Conservation (phyloP, 2,329 filamentous ascomycete species). For the Mycocentrospora acerina region DNA sequence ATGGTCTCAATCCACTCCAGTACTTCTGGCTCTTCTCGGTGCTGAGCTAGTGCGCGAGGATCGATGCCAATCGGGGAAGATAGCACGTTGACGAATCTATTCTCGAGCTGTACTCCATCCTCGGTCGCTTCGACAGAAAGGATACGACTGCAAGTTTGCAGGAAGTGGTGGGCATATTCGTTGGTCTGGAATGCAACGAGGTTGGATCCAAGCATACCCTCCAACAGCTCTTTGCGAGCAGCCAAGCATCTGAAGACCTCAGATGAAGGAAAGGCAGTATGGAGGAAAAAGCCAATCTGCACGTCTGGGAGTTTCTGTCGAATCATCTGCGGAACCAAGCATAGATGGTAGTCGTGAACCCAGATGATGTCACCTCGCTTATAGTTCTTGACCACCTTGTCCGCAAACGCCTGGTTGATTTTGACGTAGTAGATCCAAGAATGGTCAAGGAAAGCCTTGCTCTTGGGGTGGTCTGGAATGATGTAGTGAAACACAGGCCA, state of each 20-base stretch:
- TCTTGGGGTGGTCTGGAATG: slow-evolving; percentile 96
- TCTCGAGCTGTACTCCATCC: slow-evolving; percentile 85
- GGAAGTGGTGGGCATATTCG: slow-evolving; percentile 90
- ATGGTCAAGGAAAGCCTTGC: slow-evolving; percentile 96
- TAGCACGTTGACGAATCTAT: slow-evolving; percentile 88
- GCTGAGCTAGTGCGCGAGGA: slow-evolving; percentile 69
- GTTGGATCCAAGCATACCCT: slow-evolving; percentile 91
- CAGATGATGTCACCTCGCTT: slow-evolving; percentile 91
- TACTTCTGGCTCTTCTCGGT: slow-evolving; percentile 73
- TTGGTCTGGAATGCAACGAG: slow-evolving; percentile 90
- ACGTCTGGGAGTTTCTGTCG: slow-evolving; percentile 88
- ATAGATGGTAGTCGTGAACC: slow-evolving; percentile 93
- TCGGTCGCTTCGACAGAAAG: slow-evolving; percentile 86
- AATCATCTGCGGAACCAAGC: slow-evolving; percentile 86
- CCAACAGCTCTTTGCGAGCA: slow-evolving; percentile 79
- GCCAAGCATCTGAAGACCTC: slow-evolving; percentile 94
- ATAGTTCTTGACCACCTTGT: slow-evolving; percentile 87
- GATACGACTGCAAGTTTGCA: slow-evolving; percentile 91
- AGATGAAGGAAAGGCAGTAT: slow-evolving; percentile 92
- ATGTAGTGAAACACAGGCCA: slow-evolving; percentile 99
- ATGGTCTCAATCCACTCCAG: slow-evolving; percentile 77
- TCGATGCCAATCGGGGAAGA: slow-evolving; percentile 90
- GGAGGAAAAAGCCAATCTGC: slow-evolving; percentile 93
- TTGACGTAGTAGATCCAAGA: slow-evolving; percentile 95
- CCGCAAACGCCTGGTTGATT: slow-evolving; percentile 89